Percentiles rank a stretch among this genome's conserved stretches.
phyloP scores from a whole-genome alignment of 352 stramenopile genomes.

The Phytophthora capsici region DNA sequence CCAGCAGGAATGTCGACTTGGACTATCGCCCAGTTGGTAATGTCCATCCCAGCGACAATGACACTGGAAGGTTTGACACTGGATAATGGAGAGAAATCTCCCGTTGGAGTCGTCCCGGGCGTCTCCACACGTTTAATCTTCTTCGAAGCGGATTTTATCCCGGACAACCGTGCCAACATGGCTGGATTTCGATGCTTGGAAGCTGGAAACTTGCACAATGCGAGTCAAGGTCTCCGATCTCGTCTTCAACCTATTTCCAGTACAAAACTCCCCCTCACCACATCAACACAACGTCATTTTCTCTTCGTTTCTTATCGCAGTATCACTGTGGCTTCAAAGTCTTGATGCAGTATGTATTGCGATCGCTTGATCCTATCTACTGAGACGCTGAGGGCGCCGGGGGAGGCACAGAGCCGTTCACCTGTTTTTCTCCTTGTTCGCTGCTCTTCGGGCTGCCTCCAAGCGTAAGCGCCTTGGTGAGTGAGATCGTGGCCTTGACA shows the following conservation, averaged over 20 bases:
- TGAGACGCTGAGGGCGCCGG: conserved; percentile 32
- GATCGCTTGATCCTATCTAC: conserved; percentile 33
- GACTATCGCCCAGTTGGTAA: conserved; percentile 31
- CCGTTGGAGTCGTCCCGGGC: conserved; percentile 18
- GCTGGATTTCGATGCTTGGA: neutral
- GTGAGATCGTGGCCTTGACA: conserved; percentile 82
- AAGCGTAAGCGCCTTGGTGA: conserved; percentile 71
- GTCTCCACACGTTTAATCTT: conserved; percentile 11
- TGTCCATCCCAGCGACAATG: conserved; percentile 34
- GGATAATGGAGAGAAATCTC: conserved; percentile 14
- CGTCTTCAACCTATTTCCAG: conserved; percentile 34
- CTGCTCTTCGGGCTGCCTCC: conserved; percentile 35
- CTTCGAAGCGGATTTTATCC: conserved; percentile 6
- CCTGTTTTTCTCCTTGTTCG: conserved; percentile 34
- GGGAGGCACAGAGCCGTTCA: conserved; percentile 14
- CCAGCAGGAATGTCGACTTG: conserved; percentile 60
- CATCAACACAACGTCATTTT: conserved; percentile 16
- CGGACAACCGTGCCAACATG: conserved; percentile 39
- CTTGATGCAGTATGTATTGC: conserved; percentile 36
- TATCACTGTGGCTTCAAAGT: conserved; percentile 28
- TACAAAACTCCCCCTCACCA: conserved; percentile 14
- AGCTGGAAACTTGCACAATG: conserved; percentile 26
- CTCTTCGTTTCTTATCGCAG: conserved; percentile 25
- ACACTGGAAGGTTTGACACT: conserved; percentile 30
- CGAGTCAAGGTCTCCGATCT: neutral